These are phyloP conservation scores for Botryotinia globosa DNA, from an alignment of 2,329 filamentous ascomycete genomes.

Conservation along the genomic window DNA sequence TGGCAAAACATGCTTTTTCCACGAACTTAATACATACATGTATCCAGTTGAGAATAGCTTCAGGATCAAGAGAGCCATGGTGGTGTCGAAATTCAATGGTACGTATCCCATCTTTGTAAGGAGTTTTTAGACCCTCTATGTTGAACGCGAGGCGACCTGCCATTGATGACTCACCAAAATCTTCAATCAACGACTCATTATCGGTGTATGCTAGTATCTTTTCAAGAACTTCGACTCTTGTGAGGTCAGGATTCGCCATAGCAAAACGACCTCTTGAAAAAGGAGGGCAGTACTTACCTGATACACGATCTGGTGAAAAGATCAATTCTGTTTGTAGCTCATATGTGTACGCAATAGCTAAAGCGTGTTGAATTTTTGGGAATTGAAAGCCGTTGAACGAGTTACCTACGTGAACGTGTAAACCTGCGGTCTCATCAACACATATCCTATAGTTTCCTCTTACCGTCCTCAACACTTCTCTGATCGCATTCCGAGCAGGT, in stretches of 20 bases:
- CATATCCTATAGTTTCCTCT: constrained; percentile 25
- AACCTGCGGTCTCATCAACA: constrained; percentile 31
- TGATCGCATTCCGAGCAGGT: background rate
- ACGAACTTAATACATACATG: constrained; percentile 25
- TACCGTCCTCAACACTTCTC: constrained; percentile 21
- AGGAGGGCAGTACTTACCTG: background rate
- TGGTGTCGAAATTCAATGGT: constrained; percentile 35
- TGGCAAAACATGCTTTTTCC: background rate
- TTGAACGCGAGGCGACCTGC: background rate
- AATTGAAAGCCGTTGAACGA: constrained; percentile 28
- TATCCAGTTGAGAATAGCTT: constrained; percentile 28
- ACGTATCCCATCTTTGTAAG: background rate
- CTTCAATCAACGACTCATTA: background rate
- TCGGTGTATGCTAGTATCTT: background rate
- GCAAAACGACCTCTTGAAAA: background rate
- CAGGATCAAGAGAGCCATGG: constrained; percentile 27
- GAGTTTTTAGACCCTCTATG: background rate
- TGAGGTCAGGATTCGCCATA: background rate
- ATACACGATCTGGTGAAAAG: background rate
- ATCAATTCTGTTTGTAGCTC: constrained; percentile 28
- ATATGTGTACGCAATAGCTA: constrained; percentile 32
- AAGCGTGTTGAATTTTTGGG: constrained; percentile 33
- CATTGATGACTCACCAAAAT: background rate
- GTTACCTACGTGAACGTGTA: constrained; percentile 39
- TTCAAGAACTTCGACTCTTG: background rate